A percentile compares a stretch with the other conserved stretches of the same genome.
phyloP scores from a whole-genome alignment of 2,329 filamentous ascomycete species.

The Ceratocystis cubensis region DNA sequence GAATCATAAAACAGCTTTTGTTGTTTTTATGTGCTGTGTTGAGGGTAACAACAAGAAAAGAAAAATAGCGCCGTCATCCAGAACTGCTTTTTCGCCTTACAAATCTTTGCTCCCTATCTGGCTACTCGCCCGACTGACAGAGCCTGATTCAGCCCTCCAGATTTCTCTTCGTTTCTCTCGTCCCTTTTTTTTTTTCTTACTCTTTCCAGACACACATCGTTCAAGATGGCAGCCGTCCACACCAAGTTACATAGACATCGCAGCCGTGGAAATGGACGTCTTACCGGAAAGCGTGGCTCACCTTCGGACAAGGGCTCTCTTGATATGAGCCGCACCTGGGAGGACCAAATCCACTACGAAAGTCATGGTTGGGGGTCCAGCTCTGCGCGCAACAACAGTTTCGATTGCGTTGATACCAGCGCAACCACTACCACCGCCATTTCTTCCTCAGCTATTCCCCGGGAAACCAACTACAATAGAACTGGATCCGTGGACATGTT shows the following conservation, averaged over 20 bases:
- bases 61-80: background rate
- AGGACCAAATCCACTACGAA: conserved; percentile 38
- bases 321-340: conserved; percentile 48
- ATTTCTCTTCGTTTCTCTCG: conserved; percentile 14
- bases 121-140: background rate
- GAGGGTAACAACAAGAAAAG: background rate
- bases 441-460: conserved; percentile 7
- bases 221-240: conserved; percentile 24
- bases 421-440: conserved; percentile 24
- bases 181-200: conserved; percentile 21
- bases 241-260: conserved; percentile 23
- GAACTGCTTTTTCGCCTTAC: background rate
- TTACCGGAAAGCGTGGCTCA: conserved; percentile 44
- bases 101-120: background rate
- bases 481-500: conserved; percentile 2
- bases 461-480: conserved; percentile 17
- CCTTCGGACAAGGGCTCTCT: conserved; percentile 50
- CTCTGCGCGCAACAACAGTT: conserved; percentile 33
- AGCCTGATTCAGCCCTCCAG: background rate
- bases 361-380: conserved; percentile 28
- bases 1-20: conserved; percentile 7
- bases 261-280: conserved; percentile 18
- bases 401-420: conserved; percentile 32
- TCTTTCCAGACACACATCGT: conserved; percentile 22
- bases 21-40: conserved; percentile 9